Evolutionary conservation across 306 rosid species (phyloP), one percentile per base, ranked within the genome.

Genomic region (Abrus precatorius): DNA sequence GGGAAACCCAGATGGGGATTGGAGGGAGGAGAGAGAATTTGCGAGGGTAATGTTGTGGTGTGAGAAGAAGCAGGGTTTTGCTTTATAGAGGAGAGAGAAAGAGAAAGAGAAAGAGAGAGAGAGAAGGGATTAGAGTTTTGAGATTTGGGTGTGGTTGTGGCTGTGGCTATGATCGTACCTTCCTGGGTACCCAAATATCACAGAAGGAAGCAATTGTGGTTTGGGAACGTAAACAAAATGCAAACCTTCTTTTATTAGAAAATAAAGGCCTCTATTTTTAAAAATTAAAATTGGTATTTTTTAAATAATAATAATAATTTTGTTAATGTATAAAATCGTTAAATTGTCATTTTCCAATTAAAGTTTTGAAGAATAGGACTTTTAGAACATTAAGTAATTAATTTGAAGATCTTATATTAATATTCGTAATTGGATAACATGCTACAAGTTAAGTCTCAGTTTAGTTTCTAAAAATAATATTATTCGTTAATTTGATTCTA

Each of bases 1-100:
- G 38, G 8, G 9, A 72, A 53, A 53, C 64, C 76, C 76, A 72
- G 50, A 53, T 50, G 76, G 50, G 69, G 43, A 48, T 45, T 68
- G 20, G 45, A 52, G 50, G 47, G 57, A 30, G 47, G 5, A 4
- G 36, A 12, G 47, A n/a, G 36, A n/a, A 56, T 8, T 12, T 1
- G 56, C 13, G 74, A 69, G 45, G 1, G 34, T 5, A 3, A 12
- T 20, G 8, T 28, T 55, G 9, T 41, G 55, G 7, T 5, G 10
- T 61, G 2, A 10, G 28, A 9, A 56, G 38, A 14, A 6, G 10
- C 1, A 12, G 55, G 33, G 44, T 55, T 54, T 45, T 44, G n/a
- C 59, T 13, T 13, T 44, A 74, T 60, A 44, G 7, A 1, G 4
- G 45, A 33, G 36, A 63, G 29, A 38, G n/a, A 65, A 1, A 8